Conservation (phyloP, 148 eudicot species). For the Salicornia ramosissima region DNA sequence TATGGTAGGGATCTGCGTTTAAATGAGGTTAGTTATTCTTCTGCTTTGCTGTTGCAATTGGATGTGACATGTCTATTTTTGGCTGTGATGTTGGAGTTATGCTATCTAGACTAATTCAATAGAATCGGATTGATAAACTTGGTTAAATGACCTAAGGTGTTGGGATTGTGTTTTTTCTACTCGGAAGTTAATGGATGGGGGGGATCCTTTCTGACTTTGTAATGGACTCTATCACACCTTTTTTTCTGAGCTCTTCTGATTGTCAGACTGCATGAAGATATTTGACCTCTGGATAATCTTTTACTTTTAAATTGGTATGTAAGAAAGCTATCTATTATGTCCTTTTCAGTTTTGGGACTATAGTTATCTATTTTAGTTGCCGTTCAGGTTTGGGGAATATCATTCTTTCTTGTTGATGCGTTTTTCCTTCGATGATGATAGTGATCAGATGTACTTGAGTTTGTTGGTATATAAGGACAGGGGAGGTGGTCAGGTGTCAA, state of each 20-base stretch:
- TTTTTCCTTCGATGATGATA: background rate
- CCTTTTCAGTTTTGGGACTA: background rate
- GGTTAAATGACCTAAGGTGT: no score
- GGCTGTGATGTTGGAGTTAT: background rate
- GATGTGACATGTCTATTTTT: background rate
- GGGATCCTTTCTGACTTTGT: background rate
- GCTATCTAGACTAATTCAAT: background rate
- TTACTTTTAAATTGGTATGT: background rate
- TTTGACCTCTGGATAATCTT: background rate
- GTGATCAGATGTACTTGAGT: background rate
- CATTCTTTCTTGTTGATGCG: background rate
- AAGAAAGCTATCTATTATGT: background rate
- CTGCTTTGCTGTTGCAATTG: background rate
- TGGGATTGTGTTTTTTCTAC: no score
- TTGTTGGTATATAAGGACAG: background rate
- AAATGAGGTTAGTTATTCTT: slow-evolving; percentile 70
- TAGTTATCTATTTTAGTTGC: background rate
- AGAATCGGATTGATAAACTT: background rate
- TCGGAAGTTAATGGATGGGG: background rate
- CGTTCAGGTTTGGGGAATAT: background rate
- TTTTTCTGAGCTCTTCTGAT: no score
- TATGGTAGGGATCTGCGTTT: slow-evolving; percentile 94
- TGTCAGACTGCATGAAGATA: background rate
- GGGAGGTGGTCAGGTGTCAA: background rate
- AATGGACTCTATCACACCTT: no score